Percentiles rank a stretch among this genome's conserved stretches.
Conservation (phyloP, 495 filamentous ascomycete genomes). For the Lasiosphaeriaceae sp. region DNA sequence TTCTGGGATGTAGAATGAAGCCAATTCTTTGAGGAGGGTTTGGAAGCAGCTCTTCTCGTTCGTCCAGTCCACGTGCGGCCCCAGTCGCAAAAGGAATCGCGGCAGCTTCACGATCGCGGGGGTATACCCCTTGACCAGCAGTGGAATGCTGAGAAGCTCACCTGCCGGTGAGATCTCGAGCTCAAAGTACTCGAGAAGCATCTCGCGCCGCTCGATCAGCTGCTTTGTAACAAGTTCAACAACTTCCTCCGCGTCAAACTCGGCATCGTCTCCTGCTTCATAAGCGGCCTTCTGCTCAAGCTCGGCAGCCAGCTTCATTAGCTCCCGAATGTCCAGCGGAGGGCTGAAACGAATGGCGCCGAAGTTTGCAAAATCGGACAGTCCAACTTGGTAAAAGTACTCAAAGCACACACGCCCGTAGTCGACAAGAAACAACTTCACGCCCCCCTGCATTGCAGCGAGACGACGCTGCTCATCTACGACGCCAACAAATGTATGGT, state of each 20-base stretch:
- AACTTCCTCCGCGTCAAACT: slow-evolving; percentile 63
- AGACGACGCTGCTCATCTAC: slow-evolving; percentile 85
- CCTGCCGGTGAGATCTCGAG: slow-evolving; percentile 77
- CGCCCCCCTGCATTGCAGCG: slow-evolving; percentile 86
- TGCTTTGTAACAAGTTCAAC: slow-evolving; percentile 55
- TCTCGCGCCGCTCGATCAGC: slow-evolving; percentile 71
- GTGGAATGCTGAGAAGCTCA: slow-evolving; percentile 71
- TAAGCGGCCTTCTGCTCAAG: slow-evolving; percentile 49
- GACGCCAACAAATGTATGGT: slow-evolving; percentile 89
- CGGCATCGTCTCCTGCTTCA: slow-evolving; percentile 35
- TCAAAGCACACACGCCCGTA: slow-evolving; percentile 86
- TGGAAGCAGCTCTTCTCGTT: slow-evolving; percentile 84
- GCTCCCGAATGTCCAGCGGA: slow-evolving; percentile 62
- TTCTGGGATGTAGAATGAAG: slow-evolving; percentile 87
- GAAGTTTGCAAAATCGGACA: slow-evolving; percentile 96
- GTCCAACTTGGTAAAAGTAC: slow-evolving; percentile 94
- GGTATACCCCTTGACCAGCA: slow-evolving; percentile 84
- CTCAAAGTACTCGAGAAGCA: slow-evolving; percentile 91
- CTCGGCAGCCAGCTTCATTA: slow-evolving; percentile 70
- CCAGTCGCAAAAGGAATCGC: slow-evolving; percentile 79
- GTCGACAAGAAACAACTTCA: slow-evolving; percentile 90
- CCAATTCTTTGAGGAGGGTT: slow-evolving; percentile 81
- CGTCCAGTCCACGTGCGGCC: slow-evolving; percentile 84
- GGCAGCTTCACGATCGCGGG: slow-evolving; percentile 84
- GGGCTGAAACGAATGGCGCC: slow-evolving; percentile 78